Conservation (phyloP, 2,329 filamentous ascomycete species). For the Alternaria sp. region DNA sequence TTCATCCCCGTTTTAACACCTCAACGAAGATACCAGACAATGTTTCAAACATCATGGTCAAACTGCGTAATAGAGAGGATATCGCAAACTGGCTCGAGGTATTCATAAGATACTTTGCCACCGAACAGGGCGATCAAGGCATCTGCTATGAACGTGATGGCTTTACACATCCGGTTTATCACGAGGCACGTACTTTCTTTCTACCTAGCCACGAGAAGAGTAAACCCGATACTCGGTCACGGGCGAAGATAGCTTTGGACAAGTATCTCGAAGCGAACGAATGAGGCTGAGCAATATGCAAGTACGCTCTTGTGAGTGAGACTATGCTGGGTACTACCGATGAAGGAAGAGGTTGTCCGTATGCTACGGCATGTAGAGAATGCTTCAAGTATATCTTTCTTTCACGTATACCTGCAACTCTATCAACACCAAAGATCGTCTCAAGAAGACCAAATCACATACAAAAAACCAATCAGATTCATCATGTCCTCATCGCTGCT, state of each 20-base stretch:
- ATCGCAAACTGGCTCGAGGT: neutral
- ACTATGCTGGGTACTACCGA: neutral
- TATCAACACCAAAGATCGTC: too few species aligned
- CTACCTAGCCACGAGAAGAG: neutral
- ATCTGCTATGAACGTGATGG: too few species aligned
- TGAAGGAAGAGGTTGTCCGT: neutral
- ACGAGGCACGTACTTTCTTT: neutral
- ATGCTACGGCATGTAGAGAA: neutral
- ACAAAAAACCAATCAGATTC: too few species aligned
- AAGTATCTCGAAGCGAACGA: neutral
- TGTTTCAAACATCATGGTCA: too few species aligned
- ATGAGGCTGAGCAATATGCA: neutral
- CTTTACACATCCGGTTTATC: neutral
- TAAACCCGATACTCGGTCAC: neutral
- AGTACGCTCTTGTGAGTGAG: neutral
- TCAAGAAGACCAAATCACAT: too few species aligned
- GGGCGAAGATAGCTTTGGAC: neutral
- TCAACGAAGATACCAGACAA: too few species aligned
- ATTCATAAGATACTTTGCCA: neutral
- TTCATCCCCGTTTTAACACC: too few species aligned
- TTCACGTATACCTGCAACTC: too few species aligned
- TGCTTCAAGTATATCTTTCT: too few species aligned
- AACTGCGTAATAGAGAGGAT: neutral
- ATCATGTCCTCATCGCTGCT: too few species aligned
- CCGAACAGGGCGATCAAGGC: too few species aligned